Evolutionary conservation across 129 eudicot genomes (phyloP).

Genomic region (Silybum marianum): DNA sequence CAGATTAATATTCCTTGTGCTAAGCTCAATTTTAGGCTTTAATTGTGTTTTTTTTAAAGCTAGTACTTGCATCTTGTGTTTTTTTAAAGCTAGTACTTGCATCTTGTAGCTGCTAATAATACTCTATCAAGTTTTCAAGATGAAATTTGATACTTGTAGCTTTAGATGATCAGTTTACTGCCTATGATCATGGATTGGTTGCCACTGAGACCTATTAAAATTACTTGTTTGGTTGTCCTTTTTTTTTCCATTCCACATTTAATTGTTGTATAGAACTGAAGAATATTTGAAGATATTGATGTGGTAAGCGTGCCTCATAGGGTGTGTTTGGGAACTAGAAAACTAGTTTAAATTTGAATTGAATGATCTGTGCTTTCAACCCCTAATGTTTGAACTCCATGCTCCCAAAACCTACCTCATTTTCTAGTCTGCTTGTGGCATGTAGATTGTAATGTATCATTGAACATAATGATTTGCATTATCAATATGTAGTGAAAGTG

Average conservation of each 20-base stretch:
- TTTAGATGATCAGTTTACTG: background rate
- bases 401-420: background rate
- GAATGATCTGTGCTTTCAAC: background rate
- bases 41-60: too few relatives aligned
- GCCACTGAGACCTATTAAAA: too few relatives aligned
- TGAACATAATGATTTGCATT: background rate
- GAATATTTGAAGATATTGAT: background rate
- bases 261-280: background rate
- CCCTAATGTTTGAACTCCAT: background rate
- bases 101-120: background rate
- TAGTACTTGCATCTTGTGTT: too few relatives aligned
- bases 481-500: background rate
- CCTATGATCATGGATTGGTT: too few relatives aligned
- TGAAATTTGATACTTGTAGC: background rate
- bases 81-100: background rate
- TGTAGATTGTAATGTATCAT: background rate
- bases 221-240: background rate
- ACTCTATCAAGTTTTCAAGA: background rate
- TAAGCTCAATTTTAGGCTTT: slow-evolving; percentile 23
- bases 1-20: background rate
- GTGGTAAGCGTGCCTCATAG: background rate
- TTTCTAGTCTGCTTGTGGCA: background rate
- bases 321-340: background rate
- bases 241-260: background rate
- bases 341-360: slow-evolving; percentile 5